Base-by-base conservation (phyloP, 2,329 filamentous ascomycete genomes). In the Alternaria ventricosa region DNA sequence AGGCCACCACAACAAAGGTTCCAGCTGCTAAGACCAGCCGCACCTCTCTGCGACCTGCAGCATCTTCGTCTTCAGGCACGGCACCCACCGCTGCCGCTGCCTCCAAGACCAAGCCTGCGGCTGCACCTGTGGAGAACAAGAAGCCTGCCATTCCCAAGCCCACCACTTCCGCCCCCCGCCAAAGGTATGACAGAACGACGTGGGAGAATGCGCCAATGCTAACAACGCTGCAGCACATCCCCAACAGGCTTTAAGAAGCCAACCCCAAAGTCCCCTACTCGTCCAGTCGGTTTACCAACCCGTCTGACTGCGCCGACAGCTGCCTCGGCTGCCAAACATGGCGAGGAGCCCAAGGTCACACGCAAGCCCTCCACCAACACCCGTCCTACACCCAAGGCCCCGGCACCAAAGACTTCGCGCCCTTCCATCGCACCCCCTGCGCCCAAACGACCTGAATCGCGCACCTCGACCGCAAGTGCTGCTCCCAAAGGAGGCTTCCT, bases 401-500 rank as follows among this genome's bases (percentile, higher is more conserved):
- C 77, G 10, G 65, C 75, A 57, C 73, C 58, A 54, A 78, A 65
- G 61, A 68, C 75, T 13, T 64, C 80, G 12, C 76, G 82, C 20
- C 61, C 78, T 6, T 83, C 82, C 4, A 63, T 82, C 23, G 75
- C 72, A 20, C 75, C 78, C 11, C 70, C 55, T 51, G 68, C 72
- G 36, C 60, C 66, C 46, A 90, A 88, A 78, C 89, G 87, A 67
- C 75, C 83, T 10, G 81, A 81, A 33, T 86, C 63, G 76, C 84
- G 77, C 75, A 83, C 70, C 72, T 86, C 55, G 66, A 84, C 84
- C 64, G 82, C 86, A 25, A 84, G 83, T 50, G 85, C 86, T 50
- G 86, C 86, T 18, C 84, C 91, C 1, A 90, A 92, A 67, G 89
- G 92, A 68, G 81, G 88, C 13, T 94, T 94, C 79, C 81, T 94